Percentiles rank a stretch among this genome's conserved stretches.
phyloP scores from a whole-genome alignment of 73 alveolate genomes.

The Paramecium caudatum region DNA sequence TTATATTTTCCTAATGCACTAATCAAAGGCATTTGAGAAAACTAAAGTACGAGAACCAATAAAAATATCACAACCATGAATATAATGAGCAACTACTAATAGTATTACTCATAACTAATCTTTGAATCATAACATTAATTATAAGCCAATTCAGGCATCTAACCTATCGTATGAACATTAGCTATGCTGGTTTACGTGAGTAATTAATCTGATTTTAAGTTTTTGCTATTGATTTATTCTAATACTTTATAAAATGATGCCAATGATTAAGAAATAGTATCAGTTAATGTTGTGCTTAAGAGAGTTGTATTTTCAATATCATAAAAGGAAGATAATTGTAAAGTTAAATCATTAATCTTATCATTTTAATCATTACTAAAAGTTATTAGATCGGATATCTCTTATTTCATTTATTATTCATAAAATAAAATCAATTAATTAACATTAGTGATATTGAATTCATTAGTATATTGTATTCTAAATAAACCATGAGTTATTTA shows the following conservation, averaged over 20 bases:
- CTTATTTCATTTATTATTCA: not conserved
- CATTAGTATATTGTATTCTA: slow-evolving; percentile 2
- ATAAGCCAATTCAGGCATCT: slow-evolving; percentile 13
- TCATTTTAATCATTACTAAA: not conserved
- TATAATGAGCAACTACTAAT: not conserved
- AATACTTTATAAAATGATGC: not conserved
- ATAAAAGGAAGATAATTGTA: not conserved
- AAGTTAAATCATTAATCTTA: not conserved
- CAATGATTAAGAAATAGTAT: not conserved
- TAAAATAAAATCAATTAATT: not conserved
- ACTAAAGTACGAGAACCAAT: not conserved
- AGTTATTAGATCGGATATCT: not conserved
- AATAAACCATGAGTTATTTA: not conserved
- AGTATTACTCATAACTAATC: not conserved
- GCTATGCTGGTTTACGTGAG: not conserved
- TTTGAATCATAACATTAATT: not conserved
- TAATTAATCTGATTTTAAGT: not conserved
- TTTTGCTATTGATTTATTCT: not conserved
- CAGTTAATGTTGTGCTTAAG: not conserved
- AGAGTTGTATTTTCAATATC: not conserved
- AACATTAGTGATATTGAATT: not conserved
- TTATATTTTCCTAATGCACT: slow-evolving; percentile 2
- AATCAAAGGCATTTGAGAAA: not conserved
- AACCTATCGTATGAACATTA: not conserved
- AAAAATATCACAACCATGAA: not conserved